A percentile compares a stretch with the other conserved stretches of the same genome.
These are phyloP conservation scores for Paracamarosporium sp. DNA, from an alignment of 2,329 filamentous ascomycete genomes.

Conservation along the genomic window DNA sequence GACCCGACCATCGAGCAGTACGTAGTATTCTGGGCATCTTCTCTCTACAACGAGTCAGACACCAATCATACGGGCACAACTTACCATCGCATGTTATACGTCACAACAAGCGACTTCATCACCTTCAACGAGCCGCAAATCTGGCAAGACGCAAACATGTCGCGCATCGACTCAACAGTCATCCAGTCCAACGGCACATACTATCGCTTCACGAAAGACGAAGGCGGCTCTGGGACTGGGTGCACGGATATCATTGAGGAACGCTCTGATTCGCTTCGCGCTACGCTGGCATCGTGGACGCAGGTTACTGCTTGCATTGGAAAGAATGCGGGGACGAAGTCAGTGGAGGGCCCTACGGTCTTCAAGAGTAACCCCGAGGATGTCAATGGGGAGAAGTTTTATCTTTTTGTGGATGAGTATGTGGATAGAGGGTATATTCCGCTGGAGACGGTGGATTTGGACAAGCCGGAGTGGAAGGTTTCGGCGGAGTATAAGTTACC, in stretches of 20 bases:
- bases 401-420: conserved; percentile 64
- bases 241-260: conserved; percentile 64
- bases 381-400: conserved; percentile 60
- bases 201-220: conserved; percentile 64
- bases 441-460: conserved; percentile 58
- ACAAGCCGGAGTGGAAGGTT: conserved; percentile 58
- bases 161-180: conserved; percentile 62
- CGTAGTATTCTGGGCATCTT: conserved; percentile 56
- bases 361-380: conserved; percentile 61
- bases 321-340: conserved; percentile 54
- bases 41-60: conserved; percentile 54
- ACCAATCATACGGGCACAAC: conserved; percentile 50
- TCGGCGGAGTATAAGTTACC: conserved; percentile 56
- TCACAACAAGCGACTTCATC: conserved; percentile 58
- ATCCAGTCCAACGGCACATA: conserved; percentile 52
- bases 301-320: conserved; percentile 59
- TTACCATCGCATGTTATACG: conserved; percentile 63
- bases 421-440: conserved; percentile 60
- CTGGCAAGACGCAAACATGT: conserved; percentile 60
- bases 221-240: conserved; percentile 57
- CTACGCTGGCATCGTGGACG: conserved; percentile 53
- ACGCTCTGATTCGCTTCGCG: conserved; percentile 52
- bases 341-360: conserved; percentile 60
- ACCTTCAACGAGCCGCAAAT: conserved; percentile 56
- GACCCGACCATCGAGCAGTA: conserved; percentile 53